Evolutionary conservation across 208 protist species (phyloP).

Genomic region (Tritrichomonas foetus): DNA sequence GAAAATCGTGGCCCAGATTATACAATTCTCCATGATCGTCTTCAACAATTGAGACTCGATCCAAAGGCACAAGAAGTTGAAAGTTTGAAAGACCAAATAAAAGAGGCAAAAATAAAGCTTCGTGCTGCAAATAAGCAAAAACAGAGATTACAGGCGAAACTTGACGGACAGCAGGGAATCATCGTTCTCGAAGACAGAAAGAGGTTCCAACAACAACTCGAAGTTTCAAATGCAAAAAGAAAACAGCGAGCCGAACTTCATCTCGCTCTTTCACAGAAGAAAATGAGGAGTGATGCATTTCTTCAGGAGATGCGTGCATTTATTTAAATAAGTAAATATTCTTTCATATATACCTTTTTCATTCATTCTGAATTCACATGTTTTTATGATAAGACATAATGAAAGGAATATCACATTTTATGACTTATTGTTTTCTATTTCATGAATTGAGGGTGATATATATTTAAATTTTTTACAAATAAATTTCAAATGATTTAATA

Average conservation of each 20-base stretch:
- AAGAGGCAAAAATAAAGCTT: background rate
- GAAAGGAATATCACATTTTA: no score
- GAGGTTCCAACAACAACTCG: background rate
- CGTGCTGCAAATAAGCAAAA: background rate
- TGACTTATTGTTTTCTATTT: no score
- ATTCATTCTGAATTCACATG: no score
- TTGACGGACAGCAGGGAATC: background rate
- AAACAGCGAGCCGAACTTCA: background rate
- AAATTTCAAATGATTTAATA: no score
- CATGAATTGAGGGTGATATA: no score
- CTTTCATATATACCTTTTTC: no score
- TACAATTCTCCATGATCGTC: background rate
- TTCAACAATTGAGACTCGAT: background rate
- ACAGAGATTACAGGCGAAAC: background rate
- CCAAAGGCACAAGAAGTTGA: background rate
- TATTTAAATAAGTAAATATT: no score
- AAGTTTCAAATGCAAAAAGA: background rate
- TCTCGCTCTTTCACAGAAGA: background rate
- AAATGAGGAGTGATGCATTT: background rate
- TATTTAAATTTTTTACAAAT: no score
- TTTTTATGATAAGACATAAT: no score
- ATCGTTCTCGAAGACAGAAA: background rate
- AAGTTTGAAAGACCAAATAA: background rate
- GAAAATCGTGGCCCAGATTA: background rate
- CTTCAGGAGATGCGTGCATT: background rate